phyloP scores from a whole-genome alignment of 352 stramenopile genomes.

The Phytophthora sansomeana region DNA sequence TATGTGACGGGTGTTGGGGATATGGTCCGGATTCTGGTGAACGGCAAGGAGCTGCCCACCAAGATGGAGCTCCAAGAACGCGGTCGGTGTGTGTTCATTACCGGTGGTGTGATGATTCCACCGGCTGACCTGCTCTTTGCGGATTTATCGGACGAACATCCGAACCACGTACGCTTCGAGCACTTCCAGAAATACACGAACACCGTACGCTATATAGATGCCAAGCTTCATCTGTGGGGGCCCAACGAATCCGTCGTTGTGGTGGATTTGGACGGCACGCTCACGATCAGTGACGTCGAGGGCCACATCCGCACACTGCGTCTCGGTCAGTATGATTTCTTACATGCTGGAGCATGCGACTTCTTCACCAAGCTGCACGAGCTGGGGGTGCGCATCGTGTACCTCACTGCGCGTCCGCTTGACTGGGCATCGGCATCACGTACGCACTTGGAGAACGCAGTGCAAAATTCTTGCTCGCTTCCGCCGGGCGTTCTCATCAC shows the following conservation, averaged over 20 bases:
- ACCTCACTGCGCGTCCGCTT: conserved; percentile 81
- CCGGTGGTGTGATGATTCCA: conserved; percentile 66
- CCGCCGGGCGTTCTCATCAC: conserved; percentile 81
- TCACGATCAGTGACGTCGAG: conserved; percentile 88
- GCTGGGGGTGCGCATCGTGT: conserved; percentile 78
- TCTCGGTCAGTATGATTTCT: conserved; percentile 84
- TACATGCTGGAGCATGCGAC: conserved; percentile 78
- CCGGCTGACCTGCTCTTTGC: conserved; percentile 60
- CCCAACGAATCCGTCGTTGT: conserved; percentile 85
- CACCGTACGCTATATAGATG: conserved; percentile 78
- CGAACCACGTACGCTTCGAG: conserved; percentile 81
- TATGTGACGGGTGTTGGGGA: conserved; percentile 70
- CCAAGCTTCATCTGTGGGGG: conserved; percentile 78
- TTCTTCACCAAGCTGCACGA: conserved; percentile 87
- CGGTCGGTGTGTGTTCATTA: conserved; percentile 72
- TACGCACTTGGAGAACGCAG: conserved; percentile 78
- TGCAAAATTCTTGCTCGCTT: conserved; percentile 62
- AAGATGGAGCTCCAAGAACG: conserved; percentile 80
- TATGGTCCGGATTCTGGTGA: conserved; percentile 77
- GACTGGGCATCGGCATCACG: conserved; percentile 80
- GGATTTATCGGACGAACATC: conserved; percentile 65
- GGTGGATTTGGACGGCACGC: conserved; percentile 82
- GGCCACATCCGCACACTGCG: conserved; percentile 86
- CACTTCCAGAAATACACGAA: conserved; percentile 77
- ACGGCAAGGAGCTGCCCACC: conserved; percentile 77